phyloP scores from a whole-genome alignment of 2,329 filamentous ascomycete species.

The Cladosporium velox region DNA sequence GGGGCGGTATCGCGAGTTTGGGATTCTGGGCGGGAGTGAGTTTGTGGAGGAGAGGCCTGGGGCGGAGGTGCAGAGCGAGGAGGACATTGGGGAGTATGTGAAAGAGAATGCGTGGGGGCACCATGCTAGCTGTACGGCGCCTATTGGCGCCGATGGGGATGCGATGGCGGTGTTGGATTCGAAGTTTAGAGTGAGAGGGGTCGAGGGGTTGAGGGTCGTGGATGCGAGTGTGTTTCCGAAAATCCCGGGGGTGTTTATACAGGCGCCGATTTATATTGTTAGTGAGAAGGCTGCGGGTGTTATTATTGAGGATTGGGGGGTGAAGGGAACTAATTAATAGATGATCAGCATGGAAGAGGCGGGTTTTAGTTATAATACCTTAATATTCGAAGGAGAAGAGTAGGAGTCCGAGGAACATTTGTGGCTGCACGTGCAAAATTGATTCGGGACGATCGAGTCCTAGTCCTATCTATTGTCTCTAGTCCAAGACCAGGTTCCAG shows the following conservation, averaged over 20 bases:
- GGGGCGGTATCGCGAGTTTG: slow-evolving; percentile 28
- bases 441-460: neutral
- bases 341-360: slow-evolving; percentile 15
- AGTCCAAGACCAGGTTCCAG: slow-evolving; percentile 2
- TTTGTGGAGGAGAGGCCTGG: slow-evolving; percentile 42
- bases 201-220: slow-evolving; percentile 24
- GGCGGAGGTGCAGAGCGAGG: slow-evolving; percentile 43
- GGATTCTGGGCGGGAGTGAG: slow-evolving; percentile 40
- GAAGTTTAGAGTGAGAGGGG: slow-evolving; percentile 23
- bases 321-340: neutral
- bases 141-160: slow-evolving; percentile 48
- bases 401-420: neutral
- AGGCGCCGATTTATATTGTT: slow-evolving; percentile 57
- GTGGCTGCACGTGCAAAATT: neutral
- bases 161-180: slow-evolving; percentile 28
- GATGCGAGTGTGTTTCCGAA: slow-evolving; percentile 25
- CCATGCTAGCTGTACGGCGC: slow-evolving; percentile 57
- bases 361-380: neutral
- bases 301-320: slow-evolving; percentile 42
- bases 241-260: slow-evolving; percentile 51
- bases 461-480: neutral
- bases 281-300: slow-evolving; percentile 63
- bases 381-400: neutral
- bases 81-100: slow-evolving; percentile 50
- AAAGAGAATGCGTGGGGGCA: slow-evolving; percentile 53